Percentiles rank a stretch among this genome's conserved stretches.
Evolutionary conservation across 495 filamentous ascomycete genomes (phyloP).

Genomic region (Melanomma pulvis-pyrius): DNA sequence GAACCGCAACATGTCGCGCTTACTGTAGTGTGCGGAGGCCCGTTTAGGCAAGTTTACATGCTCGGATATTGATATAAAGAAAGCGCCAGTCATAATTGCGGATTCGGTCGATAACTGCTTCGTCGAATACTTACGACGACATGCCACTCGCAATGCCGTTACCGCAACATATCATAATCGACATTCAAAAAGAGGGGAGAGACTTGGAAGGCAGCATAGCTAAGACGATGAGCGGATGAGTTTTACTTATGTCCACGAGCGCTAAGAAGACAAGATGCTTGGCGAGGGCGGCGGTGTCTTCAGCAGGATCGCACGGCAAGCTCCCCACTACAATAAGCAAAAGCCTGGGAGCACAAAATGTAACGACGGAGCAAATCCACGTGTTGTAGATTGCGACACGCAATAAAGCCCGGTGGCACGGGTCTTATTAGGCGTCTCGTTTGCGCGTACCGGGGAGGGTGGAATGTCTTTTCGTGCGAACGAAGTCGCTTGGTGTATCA

Average conservation of each 20-base stretch:
- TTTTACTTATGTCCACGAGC: slow-evolving; percentile 24
- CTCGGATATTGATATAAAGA: not conserved
- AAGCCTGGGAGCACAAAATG: slow-evolving; percentile 5
- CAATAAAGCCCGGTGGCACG: not conserved
- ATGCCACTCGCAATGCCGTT: not conserved
- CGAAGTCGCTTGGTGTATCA: slow-evolving; percentile 2
- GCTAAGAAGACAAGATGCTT: slow-evolving; percentile 33
- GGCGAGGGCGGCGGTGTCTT: slow-evolving; percentile 12
- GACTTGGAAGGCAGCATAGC: slow-evolving; percentile 4
- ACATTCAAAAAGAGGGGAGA: not conserved
- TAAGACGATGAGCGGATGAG: slow-evolving; percentile 15
- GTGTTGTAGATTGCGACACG: not conserved
- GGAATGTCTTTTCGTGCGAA: not conserved
- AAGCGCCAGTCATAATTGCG: slow-evolving; percentile 3
- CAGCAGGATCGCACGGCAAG: slow-evolving; percentile 1
- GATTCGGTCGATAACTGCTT: not conserved
- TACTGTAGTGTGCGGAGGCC: slow-evolving; percentile 7
- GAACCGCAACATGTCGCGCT: not conserved
- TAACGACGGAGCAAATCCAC: not conserved
- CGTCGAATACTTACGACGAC: not conserved
- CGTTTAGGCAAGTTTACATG: slow-evolving; percentile 9
- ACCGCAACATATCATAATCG: not conserved
- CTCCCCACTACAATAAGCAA: not conserved
- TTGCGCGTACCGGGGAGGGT: not conserved
- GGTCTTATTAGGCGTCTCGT: not conserved